These are phyloP conservation scores for Arabidopsis thaliana DNA, from an alignment of 345 rosid species.

Conservation along the genomic window DNA sequence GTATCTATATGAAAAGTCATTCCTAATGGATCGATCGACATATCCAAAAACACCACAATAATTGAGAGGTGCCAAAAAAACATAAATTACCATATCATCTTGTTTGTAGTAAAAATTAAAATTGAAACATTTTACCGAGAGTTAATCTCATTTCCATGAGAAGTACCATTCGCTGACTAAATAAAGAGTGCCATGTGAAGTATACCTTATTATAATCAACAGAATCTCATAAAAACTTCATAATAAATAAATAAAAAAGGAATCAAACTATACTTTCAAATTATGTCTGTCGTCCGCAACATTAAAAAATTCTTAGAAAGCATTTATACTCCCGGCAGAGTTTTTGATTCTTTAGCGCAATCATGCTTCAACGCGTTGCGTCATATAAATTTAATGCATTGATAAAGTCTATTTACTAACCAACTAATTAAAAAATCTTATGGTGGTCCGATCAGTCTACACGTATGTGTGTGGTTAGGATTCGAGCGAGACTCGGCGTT, in stretches of 20 bases:
- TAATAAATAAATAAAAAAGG: not conserved
- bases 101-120: not conserved
- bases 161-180: not conserved
- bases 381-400: slow-evolving; percentile 14
- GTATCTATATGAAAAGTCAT: slow-evolving; percentile 26
- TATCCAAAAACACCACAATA: slow-evolving; percentile 13
- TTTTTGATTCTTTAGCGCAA: slow-evolving; percentile 30
- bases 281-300: not conserved
- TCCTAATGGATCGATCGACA: slow-evolving; percentile 16
- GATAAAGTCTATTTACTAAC: slow-evolving; percentile 26
- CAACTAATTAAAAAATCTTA: slow-evolving; percentile 19
- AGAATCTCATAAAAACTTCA: slow-evolving; percentile 20
- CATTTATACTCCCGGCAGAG: slow-evolving; percentile 29
- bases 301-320: not conserved
- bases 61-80: not conserved
- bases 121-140: not conserved
- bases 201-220: slow-evolving; percentile 6
- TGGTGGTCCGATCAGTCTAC: slow-evolving; percentile 31
- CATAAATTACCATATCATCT: not conserved
- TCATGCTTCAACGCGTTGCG: slow-evolving; percentile 22
- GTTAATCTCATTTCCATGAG: slow-evolving; percentile 11
- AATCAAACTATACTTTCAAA: slow-evolving; percentile 8
- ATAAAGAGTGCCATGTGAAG: slow-evolving; percentile 6
- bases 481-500: slow-evolving; percentile 18
- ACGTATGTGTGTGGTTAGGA: slow-evolving; percentile 35